Base-by-base conservation (phyloP, 768 basidiomycete species). In the Saitozyma podzolica region DNA sequence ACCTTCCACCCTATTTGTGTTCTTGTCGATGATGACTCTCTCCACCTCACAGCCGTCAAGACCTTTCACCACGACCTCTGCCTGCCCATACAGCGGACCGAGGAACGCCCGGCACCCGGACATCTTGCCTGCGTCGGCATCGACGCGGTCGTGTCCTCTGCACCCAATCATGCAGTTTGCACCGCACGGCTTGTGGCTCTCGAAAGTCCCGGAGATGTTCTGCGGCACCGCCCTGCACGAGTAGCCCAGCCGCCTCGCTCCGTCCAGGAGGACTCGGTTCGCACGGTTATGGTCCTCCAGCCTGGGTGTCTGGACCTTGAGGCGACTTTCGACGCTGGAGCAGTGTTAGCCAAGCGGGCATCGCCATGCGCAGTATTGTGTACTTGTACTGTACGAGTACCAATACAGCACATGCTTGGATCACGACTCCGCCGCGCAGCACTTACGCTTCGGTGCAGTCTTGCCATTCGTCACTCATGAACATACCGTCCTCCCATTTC, bases 91-190 rank as follows among this genome's bases (percentile, higher is more conserved):
- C 11, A 51, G 39, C 8, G 58, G 58, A 17, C 52, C n/a, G n/a
- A 59, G 37, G 50, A 59, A 59, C 16, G 58, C 50, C 37, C 58
- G n/a, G n/a, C 58, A 59, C 16, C 58, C 58, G n/a, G 58, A 59
- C 58, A 59, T 59, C 50, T 59, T 59, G 9, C 58, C 58, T 16
- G 19, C 40, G 50, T 59, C 45, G 40, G 50, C 58, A 19, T 11
- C 58, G 11, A 59, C 58, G 41, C 16, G n/a, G 11, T 49, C 50
- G 29, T 59, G 58, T 4, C 49, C 58, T 19, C 58, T 20, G 41
- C 58, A 59, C 9, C 58, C 58, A n/a, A 59, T 59, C 9, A 50
- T 59, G 17, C 58, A 59, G 49, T 50, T 59, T 41, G 58, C 58
- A 1, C 58, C 58, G 40, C 58, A 59, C 58, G 50, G 42, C 16